Conservation (phyloP, 2,329 filamentous ascomycete genomes). For the Alternaria triticina region DNA sequence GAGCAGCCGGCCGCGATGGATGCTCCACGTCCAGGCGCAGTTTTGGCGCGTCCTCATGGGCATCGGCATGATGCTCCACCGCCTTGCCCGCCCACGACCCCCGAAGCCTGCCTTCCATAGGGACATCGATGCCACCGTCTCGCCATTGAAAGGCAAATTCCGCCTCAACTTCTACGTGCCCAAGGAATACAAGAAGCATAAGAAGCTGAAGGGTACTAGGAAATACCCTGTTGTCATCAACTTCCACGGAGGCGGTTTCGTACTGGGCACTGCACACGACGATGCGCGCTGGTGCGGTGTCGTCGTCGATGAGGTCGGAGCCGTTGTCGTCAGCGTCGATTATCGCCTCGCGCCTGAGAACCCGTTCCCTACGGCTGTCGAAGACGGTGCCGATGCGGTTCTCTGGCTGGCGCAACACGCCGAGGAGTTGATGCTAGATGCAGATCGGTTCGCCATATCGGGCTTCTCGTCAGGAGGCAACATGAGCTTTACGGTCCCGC, state of each 20-base stretch:
- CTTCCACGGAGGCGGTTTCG: slow-evolving; percentile 70
- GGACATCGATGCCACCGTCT: slow-evolving; percentile 59
- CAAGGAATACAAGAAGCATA: slow-evolving; percentile 54
- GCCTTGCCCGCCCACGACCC: slow-evolving; percentile 65
- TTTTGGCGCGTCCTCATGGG: slow-evolving; percentile 73
- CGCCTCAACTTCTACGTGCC: slow-evolving; percentile 68
- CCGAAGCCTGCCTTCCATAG: slow-evolving; percentile 66
- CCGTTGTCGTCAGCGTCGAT: slow-evolving; percentile 66
- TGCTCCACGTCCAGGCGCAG: slow-evolving; percentile 67
- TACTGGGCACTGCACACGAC: slow-evolving; percentile 64
- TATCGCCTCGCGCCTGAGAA: slow-evolving; percentile 67
- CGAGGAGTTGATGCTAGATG: slow-evolving; percentile 62
- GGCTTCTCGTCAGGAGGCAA: slow-evolving; percentile 71
- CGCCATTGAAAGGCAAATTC: slow-evolving; percentile 55
- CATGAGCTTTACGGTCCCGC: slow-evolving; percentile 66
- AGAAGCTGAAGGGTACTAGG: slow-evolving; percentile 50
- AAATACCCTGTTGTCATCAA: slow-evolving; percentile 66
- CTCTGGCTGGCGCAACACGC: slow-evolving; percentile 64
- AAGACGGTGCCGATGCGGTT: slow-evolving; percentile 68
- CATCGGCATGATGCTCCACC: slow-evolving; percentile 73
- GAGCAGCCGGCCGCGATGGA: slow-evolving; percentile 58
- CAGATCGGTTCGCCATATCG: slow-evolving; percentile 63
- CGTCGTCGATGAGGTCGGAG: slow-evolving; percentile 62
- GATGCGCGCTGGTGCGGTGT: slow-evolving; percentile 66
- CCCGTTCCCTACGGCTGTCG: slow-evolving; percentile 68